Conservation (phyloP, 306 rosid species). For the Crotalaria pallida region DNA sequence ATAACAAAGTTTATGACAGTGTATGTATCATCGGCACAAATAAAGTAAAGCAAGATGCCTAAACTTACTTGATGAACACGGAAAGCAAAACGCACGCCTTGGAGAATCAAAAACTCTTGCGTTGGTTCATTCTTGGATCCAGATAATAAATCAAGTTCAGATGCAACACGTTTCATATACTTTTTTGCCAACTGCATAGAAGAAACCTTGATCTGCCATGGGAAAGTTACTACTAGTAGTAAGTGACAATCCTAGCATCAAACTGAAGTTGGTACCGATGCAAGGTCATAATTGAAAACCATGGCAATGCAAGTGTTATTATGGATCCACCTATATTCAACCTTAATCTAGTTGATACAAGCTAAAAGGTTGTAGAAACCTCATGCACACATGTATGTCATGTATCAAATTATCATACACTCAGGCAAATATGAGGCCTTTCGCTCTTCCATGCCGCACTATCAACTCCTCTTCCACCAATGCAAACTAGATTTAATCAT, state of each 20-base stretch:
- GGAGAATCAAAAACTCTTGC: constrained; percentile 69
- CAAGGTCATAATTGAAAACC: neutral
- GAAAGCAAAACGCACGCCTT: constrained; percentile 89
- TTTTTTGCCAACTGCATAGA: constrained; percentile 79
- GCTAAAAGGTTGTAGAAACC: neutral
- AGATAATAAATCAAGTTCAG: constrained; percentile 61
- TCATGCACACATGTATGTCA: neutral
- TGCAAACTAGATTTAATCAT: too few species aligned
- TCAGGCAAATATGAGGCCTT: neutral
- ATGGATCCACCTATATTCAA: neutral
- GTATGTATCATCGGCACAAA: neutral
- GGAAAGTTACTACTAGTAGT: constrained; percentile 1
- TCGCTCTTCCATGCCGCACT: neutral
- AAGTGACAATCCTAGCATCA: neutral
- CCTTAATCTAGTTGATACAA: neutral
- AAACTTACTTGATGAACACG: constrained; percentile 79
- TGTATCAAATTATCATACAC: neutral
- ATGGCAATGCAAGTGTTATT: neutral
- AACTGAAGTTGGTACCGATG: neutral
- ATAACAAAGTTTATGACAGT: neutral
- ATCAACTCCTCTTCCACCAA: too few species aligned
- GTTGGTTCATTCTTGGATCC: constrained; percentile 71
- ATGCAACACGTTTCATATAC: constrained; percentile 82
- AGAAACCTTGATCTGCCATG: constrained; percentile 75
- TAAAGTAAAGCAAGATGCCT: neutral